Percentiles rank a stretch among this genome's conserved stretches.
Conservation (phyloP, 2,329 filamentous ascomycete genomes). For the Trichoderma koningiopsis region DNA sequence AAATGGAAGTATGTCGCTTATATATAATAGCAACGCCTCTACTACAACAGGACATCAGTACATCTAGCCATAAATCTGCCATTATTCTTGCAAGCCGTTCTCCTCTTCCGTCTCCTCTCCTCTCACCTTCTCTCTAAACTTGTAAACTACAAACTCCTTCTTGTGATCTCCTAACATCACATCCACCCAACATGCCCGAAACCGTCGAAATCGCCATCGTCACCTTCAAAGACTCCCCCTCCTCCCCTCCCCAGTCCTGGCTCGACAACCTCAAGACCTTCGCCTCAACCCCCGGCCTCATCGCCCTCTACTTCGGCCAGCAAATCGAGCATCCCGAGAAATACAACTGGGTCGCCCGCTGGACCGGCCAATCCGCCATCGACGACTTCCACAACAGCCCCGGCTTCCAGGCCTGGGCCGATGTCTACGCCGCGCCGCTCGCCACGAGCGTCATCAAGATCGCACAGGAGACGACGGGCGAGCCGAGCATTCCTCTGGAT, state of each 20-base stretch:
- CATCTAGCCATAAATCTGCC: background rate
- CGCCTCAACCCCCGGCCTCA: conserved; percentile 38
- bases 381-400: conserved; percentile 46
- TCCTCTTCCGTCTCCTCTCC: background rate
- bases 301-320: conserved; percentile 40
- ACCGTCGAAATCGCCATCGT: conserved; percentile 38
- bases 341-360: conserved; percentile 40
- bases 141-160: background rate
- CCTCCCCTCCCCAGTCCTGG: conserved; percentile 33
- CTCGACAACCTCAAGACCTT: conserved; percentile 36
- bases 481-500: conserved; percentile 35
- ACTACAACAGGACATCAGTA: background rate
- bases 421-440: conserved; percentile 40
- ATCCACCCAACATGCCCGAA: conserved; percentile 32
- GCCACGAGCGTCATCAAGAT: conserved; percentile 33
- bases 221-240: conserved; percentile 37
- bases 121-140: too few species aligned
- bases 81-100: background rate
- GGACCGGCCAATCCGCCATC: conserved; percentile 39
- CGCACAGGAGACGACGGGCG: conserved; percentile 27
- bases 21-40: background rate
- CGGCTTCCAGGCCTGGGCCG: conserved; percentile 45
- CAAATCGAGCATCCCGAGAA: conserved; percentile 39
- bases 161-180: background rate
- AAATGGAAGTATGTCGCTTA: background rate